These are phyloP conservation scores for Akebia trifoliata DNA, from an alignment of 164 flowering plant genomes.

Conservation along the genomic window DNA sequence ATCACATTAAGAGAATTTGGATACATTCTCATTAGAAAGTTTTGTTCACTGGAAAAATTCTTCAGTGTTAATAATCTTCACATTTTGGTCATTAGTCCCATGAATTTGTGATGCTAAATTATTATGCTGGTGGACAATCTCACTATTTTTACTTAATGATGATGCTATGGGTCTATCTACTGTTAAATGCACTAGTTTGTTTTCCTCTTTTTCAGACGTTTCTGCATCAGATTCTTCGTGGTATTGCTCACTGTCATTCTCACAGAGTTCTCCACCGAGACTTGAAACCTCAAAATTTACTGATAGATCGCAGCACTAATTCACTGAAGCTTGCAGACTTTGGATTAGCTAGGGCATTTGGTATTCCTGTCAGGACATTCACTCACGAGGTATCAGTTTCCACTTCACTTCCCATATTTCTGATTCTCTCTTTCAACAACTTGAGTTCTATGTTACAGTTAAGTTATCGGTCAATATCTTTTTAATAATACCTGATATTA, in stretches of 20 bases:
- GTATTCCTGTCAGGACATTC: conserved; percentile 92
- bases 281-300: conserved; percentile 87
- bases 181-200: background rate
- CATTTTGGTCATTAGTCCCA: background rate
- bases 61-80: background rate
- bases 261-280: conserved; percentile 95
- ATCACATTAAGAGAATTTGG: background rate
- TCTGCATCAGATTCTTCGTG: conserved; percentile 90
- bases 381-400: conserved; percentile 72
- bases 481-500: background rate
- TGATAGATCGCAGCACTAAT: conserved; percentile 86
- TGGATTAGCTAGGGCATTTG: conserved; percentile 96
- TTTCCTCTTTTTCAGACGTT: conserved; percentile 48
- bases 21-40: background rate
- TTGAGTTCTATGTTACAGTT: background rate
- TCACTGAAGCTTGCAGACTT: conserved; percentile 91
- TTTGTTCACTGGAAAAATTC: background rate
- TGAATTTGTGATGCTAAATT: background rate
- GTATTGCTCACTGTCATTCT: conserved; percentile 91
- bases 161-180: background rate
- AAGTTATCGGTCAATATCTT: background rate
- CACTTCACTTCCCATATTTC: background rate
- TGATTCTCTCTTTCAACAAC: background rate
- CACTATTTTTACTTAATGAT: too few relatives aligned
- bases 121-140: too few relatives aligned